Conservation (phyloP, 306 rosid genomes). For the Senna siamea region DNA sequence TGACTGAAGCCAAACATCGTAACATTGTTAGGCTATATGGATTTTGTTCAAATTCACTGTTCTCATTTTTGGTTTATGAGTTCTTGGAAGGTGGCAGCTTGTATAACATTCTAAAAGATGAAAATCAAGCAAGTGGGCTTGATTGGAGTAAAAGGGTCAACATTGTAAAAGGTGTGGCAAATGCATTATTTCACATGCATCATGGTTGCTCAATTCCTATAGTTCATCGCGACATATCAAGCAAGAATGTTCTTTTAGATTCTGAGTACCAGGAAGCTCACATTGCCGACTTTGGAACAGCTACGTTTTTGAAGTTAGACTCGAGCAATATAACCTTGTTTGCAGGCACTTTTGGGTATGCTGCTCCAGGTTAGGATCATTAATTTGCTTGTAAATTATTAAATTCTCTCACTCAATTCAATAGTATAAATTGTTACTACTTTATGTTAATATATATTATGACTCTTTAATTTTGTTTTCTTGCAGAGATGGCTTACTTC, state of each 20-base stretch:
- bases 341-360: constrained; percentile 37
- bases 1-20: not conserved
- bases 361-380: constrained; percentile 35
- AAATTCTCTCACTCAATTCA: no score
- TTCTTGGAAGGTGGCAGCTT: constrained; percentile 4
- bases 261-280: constrained; percentile 24
- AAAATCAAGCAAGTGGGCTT: not conserved
- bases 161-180: not conserved
- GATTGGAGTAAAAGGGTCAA: not conserved
- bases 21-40: not conserved
- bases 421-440: no score
- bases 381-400: no score
- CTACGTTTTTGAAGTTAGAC: constrained; percentile 16
- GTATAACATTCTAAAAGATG: not conserved
- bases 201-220: constrained; percentile 26
- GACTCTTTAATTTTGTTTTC: no score
- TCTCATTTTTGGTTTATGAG: not conserved
- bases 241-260: constrained; percentile 26
- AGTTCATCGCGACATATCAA: constrained; percentile 30
- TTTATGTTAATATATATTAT: no score
- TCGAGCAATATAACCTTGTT: constrained; percentile 27
- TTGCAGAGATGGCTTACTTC: no score
- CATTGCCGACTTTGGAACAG: constrained; percentile 33
- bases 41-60: not conserved
- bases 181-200: not conserved